These are phyloP conservation scores for Clathrus columnatus DNA, from an alignment of 768 basidiomycete species.

Conservation along the genomic window DNA sequence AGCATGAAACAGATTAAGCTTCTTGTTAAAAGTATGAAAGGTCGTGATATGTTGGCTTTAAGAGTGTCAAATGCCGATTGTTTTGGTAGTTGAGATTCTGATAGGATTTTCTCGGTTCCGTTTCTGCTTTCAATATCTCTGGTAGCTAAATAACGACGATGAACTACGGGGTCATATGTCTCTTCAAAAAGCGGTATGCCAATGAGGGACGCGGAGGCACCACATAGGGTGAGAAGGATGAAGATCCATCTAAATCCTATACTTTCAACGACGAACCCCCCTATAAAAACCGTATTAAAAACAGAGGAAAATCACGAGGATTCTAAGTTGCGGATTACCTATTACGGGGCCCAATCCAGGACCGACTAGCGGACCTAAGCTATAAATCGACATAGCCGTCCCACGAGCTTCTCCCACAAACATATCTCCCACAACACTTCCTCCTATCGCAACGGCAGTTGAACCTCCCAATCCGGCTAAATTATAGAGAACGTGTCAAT, in stretches of 20 bases:
- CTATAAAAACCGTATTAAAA: slow-evolving; percentile 4
- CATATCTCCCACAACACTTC: slow-evolving; percentile 13
- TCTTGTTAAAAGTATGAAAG: slow-evolving; percentile 14
- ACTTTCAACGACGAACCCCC: slow-evolving; percentile 13
- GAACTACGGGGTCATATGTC: slow-evolving; percentile 21
- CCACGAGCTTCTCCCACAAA: slow-evolving; percentile 13
- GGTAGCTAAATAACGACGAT: slow-evolving; percentile 10
- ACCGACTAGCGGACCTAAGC: slow-evolving; percentile 17
- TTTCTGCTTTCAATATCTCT: slow-evolving; percentile 10
- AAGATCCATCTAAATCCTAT: slow-evolving; percentile 15
- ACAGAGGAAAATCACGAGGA: slow-evolving; percentile 27
- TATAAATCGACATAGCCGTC: slow-evolving; percentile 15
- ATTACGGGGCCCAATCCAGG: slow-evolving; percentile 9
- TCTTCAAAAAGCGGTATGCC: slow-evolving; percentile 17
- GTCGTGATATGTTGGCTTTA: slow-evolving; percentile 12
- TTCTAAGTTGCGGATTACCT: not conserved
- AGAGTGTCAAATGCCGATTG: slow-evolving; percentile 12
- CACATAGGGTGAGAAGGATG: slow-evolving; percentile 14
- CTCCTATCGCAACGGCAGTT: slow-evolving; percentile 15
- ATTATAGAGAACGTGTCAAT: not conserved
- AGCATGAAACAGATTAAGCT: slow-evolving; percentile 17
- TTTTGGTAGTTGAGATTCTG: slow-evolving; percentile 1
- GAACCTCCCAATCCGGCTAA: slow-evolving; percentile 16
- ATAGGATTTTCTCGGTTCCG: not conserved
- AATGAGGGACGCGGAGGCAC: slow-evolving; percentile 10